A percentile compares a stretch with the other conserved stretches of the same genome.
These are phyloP conservation scores for Solanum corneliomulleri DNA, from an alignment of 257 asterid species.

Conservation along the genomic window DNA sequence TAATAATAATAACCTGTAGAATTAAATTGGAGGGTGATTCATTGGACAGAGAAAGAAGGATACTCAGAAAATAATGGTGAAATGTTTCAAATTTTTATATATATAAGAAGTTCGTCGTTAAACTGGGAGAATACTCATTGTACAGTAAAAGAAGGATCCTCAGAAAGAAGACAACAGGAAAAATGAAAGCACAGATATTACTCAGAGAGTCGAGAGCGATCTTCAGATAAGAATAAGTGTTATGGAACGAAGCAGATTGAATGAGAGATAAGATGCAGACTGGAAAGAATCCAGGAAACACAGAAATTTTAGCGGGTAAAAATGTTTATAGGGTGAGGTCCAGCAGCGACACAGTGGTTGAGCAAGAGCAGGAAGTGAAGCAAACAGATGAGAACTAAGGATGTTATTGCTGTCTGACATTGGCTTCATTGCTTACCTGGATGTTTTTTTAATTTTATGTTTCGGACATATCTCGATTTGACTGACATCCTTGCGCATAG, in stretches of 20 bases:
- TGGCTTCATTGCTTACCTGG: background rate
- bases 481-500: background rate
- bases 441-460: background rate
- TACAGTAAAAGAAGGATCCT: background rate
- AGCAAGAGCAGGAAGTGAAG: background rate
- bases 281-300: background rate
- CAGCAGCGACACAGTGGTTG: background rate
- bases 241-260: background rate
- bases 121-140: background rate
- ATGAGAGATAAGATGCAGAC: background rate
- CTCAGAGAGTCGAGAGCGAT: background rate
- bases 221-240: background rate
- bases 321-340: background rate
- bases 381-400: background rate
- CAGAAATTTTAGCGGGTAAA: background rate
- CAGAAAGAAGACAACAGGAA: background rate
- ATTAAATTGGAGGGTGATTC: background rate
- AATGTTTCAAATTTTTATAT: background rate
- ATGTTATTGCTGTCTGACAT: background rate
- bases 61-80: background rate
- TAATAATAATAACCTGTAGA: background rate
- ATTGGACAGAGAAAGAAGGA: background rate
- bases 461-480: background rate
- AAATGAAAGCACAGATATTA: background rate
- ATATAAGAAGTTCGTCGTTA: background rate